Conservation (phyloP, 169 alveolate genomes). For the Plasmodium gallinaceum region DNA sequence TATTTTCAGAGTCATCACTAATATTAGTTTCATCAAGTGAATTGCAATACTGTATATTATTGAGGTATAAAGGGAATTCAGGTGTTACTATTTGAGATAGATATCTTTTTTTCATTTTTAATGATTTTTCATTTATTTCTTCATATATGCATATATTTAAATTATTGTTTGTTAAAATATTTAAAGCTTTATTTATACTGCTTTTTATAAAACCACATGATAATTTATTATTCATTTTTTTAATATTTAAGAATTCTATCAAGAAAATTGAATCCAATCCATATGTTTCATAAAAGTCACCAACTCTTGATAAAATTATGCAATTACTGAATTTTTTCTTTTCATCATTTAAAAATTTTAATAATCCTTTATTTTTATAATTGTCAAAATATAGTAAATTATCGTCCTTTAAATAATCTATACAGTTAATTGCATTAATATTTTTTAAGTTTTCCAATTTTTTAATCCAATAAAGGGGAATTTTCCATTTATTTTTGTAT, state of each 20-base stretch:
- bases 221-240: slow-evolving; percentile 75
- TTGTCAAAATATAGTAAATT: slow-evolving; percentile 69
- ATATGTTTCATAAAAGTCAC: slow-evolving; percentile 80
- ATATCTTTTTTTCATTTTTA: slow-evolving; percentile 68
- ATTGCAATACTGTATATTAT: slow-evolving; percentile 69
- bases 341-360: slow-evolving; percentile 78
- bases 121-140: slow-evolving; percentile 72
- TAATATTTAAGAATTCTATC: slow-evolving; percentile 79
- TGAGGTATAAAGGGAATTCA: slow-evolving; percentile 77
- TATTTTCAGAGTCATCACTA: background rate
- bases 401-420: slow-evolving; percentile 67
- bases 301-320: slow-evolving; percentile 79
- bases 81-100: slow-evolving; percentile 78
- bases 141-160: slow-evolving; percentile 75
- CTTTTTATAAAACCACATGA: slow-evolving; percentile 77
- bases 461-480: slow-evolving; percentile 58
- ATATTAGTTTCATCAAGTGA: background rate
- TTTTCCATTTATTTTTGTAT: slow-evolving; percentile 42
- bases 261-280: slow-evolving; percentile 83
- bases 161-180: slow-evolving; percentile 67
- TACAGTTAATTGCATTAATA: slow-evolving; percentile 73
- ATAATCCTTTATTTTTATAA: slow-evolving; percentile 69
- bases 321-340: slow-evolving; percentile 77
- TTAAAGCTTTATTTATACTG: slow-evolving; percentile 67
- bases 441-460: slow-evolving; percentile 69